Evolutionary conservation across 495 filamentous ascomycete species (phyloP).

Genomic region (Annulohypoxylon stygium): DNA sequence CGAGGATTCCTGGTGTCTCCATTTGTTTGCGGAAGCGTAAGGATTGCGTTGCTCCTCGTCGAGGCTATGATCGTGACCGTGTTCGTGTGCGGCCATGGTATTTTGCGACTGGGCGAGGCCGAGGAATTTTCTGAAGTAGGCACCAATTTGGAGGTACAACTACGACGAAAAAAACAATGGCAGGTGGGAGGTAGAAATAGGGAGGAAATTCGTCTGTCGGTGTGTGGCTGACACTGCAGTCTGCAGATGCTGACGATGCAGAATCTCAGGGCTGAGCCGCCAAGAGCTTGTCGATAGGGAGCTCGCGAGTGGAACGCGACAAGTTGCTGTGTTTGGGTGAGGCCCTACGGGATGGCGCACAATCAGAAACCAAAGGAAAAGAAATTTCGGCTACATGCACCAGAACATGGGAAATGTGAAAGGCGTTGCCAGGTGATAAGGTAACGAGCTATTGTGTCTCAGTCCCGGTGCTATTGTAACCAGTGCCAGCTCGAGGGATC

Average conservation of each 20-base stretch:
- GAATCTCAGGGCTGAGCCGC: slow-evolving; percentile 18
- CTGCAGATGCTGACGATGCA: slow-evolving; percentile 27
- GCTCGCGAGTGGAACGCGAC: slow-evolving; percentile 24
- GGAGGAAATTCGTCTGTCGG: slow-evolving; percentile 11
- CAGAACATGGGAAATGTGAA: slow-evolving; percentile 23
- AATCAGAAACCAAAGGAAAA: slow-evolving; percentile 9
- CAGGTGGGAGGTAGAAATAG: background rate
- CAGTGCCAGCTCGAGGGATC: slow-evolving; percentile 20
- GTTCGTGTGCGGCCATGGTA: slow-evolving; percentile 48
- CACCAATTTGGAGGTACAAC: background rate
- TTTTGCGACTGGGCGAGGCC: slow-evolving; percentile 4
- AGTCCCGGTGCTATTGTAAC: too few species aligned
- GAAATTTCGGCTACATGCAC: slow-evolving; percentile 43
- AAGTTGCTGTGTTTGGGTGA: slow-evolving; percentile 30
- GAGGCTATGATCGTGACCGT: slow-evolving; percentile 51
- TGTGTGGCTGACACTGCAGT: slow-evolving; percentile 19
- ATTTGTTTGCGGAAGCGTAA: slow-evolving; percentile 61
- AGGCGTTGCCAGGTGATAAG: slow-evolving; percentile 33
- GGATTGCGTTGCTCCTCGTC: slow-evolving; percentile 56
- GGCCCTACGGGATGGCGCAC: slow-evolving; percentile 16
- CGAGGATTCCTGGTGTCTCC: slow-evolving; percentile 67
- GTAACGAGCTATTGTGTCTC: background rate
- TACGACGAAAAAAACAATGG: slow-evolving; percentile 2
- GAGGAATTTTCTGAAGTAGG: slow-evolving; percentile 1
- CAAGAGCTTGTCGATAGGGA: slow-evolving; percentile 20